Conservation (phyloP, 768 basidiomycete species). For the Gyrodon lividus region DNA sequence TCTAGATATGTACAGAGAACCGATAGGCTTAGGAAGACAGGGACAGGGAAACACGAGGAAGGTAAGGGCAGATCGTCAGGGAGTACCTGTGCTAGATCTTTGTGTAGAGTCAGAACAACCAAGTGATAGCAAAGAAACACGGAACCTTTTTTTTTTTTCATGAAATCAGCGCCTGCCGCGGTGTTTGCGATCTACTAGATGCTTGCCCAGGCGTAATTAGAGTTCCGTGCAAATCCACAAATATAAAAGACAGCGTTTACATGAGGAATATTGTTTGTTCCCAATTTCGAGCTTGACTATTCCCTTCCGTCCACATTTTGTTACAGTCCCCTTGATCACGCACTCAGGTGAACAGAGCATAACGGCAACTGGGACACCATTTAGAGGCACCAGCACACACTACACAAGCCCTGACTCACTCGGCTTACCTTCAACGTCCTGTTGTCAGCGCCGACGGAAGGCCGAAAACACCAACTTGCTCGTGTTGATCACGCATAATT, state of each 20-base stretch:
- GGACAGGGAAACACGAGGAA: slow-evolving; percentile 28
- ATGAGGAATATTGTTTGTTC: slow-evolving; percentile 12
- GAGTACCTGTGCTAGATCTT: slow-evolving; percentile 18
- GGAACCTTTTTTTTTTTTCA: slow-evolving; percentile 29
- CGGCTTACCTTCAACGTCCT: neutral
- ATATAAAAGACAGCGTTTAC: slow-evolving; percentile 28
- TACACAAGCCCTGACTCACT: neutral
- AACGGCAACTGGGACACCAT: slow-evolving; percentile 10
- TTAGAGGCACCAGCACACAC: neutral
- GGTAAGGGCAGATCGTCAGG: slow-evolving; percentile 23
- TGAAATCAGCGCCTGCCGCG: slow-evolving; percentile 29
- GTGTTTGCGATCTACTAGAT: slow-evolving; percentile 25
- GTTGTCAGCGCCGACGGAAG: neutral
- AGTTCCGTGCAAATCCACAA: slow-evolving; percentile 26
- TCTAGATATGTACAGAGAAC: slow-evolving; percentile 39
- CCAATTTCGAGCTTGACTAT: slow-evolving; percentile 14
- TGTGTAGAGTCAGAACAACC: slow-evolving; percentile 25
- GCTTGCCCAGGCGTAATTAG: slow-evolving; percentile 27
- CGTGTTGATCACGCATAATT: neutral
- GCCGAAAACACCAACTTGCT: neutral
- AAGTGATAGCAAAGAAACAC: slow-evolving; percentile 29
- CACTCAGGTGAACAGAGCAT: slow-evolving; percentile 4
- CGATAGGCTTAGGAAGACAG: slow-evolving; percentile 39
- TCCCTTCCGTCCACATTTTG: neutral
- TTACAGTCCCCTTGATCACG: neutral